phyloP scores from a whole-genome alignment of 169 alveolate genomes.

The Plasmodium inui region DNA sequence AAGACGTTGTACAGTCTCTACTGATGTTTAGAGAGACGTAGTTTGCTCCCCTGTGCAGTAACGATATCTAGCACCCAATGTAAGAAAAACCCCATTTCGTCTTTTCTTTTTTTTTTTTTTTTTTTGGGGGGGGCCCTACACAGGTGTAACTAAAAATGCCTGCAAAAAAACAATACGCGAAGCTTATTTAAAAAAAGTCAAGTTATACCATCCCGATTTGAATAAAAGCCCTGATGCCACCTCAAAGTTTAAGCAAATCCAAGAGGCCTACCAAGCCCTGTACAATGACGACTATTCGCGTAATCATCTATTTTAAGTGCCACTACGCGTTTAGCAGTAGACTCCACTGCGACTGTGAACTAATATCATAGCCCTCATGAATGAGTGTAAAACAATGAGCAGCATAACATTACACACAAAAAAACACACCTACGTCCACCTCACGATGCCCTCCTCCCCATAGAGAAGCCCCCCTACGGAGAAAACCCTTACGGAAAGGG shows the following conservation, averaged over 20 bases:
- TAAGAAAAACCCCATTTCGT: neutral
- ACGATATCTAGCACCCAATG: neutral
- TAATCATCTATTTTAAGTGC: constrained; percentile 18
- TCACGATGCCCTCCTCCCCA: neutral
- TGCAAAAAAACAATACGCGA: constrained; percentile 89
- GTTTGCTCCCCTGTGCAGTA: neutral
- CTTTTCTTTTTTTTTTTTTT: no score
- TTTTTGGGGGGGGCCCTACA: neutral
- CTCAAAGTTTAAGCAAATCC: constrained; percentile 89
- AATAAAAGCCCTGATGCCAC: constrained; percentile 87
- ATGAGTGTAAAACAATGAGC: neutral
- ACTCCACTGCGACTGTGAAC: neutral
- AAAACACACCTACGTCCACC: neutral
- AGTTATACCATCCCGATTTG: constrained; percentile 93
- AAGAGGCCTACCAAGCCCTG: constrained; percentile 90
- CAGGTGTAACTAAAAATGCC: constrained; percentile 87
- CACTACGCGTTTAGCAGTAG: neutral
- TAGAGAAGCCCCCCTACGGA: constrained; percentile 19
- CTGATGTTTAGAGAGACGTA: neutral
- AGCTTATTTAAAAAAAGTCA: constrained; percentile 92
- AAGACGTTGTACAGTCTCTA: neutral
- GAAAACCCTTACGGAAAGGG: constrained; percentile 26
- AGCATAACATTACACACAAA: neutral
- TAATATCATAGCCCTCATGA: neutral
- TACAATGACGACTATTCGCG: constrained; percentile 84